Evolutionary conservation across 129 eudicot genomes (phyloP).

Genomic region (Centrapalus pauciflorus): DNA sequence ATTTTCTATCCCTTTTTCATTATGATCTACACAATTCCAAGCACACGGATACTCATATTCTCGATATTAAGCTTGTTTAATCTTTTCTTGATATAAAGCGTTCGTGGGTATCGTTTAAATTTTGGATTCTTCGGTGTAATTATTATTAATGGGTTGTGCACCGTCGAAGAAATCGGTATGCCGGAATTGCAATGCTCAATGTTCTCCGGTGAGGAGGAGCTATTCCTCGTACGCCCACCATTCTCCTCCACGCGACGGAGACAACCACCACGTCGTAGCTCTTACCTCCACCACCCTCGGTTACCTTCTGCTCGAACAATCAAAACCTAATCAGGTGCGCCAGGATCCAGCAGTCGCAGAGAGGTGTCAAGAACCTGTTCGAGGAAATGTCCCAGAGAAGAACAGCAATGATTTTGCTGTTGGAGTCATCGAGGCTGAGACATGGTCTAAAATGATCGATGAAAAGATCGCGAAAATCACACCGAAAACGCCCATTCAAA

Average conservation of each 20-base stretch:
- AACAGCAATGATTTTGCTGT: constrained; percentile 23
- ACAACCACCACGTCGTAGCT: constrained; percentile 51
- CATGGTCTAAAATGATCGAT: constrained; percentile 71
- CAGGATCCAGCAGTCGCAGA: not conserved
- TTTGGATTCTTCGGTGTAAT: not conserved
- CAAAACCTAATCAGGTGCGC: not conserved
- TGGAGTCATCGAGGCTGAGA: constrained; percentile 60
- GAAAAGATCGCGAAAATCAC: constrained; percentile 41
- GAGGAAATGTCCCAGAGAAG: constrained; percentile 11
- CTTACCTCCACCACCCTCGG: constrained; percentile 76
- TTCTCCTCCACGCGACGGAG: constrained; percentile 30
- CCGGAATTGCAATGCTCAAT: constrained; percentile 48
- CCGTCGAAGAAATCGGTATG: constrained; percentile 67
- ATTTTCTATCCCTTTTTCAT: constrained; percentile 19
- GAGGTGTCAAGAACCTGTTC: not conserved
- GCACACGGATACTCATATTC: constrained; percentile 1
- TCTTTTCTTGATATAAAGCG: constrained; percentile 9
- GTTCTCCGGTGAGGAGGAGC: constrained; percentile 58
- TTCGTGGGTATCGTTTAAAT: not conserved
- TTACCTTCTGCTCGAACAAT: constrained; percentile 20
- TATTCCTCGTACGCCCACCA: constrained; percentile 49
- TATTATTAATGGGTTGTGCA: constrained; percentile 97
- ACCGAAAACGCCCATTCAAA: constrained; percentile 52
- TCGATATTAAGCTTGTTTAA: not conserved
- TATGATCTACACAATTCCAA: constrained; percentile 19